These are phyloP conservation scores for Emergomyces pasteurianus DNA, from an alignment of 2,329 filamentous ascomycete genomes.

Conservation along the genomic window DNA sequence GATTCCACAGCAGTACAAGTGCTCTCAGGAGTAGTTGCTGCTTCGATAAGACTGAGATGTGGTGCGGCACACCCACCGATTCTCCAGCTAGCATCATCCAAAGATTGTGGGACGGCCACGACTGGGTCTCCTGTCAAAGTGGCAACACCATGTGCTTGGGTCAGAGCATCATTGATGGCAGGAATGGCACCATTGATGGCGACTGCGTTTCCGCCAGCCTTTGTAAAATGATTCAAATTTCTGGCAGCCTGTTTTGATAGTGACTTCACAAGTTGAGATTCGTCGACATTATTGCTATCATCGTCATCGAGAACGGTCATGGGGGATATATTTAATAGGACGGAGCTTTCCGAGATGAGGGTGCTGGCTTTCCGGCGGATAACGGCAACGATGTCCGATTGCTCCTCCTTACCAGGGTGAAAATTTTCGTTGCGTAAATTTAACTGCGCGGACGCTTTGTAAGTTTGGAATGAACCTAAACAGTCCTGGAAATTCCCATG, in stretches of 20 bases:
- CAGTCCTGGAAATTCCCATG: conserved; percentile 96
- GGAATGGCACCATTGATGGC: conserved; percentile 82
- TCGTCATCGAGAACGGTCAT: conserved; percentile 70
- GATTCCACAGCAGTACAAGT: conserved; percentile 70
- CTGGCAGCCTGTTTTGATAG: conserved; percentile 61
- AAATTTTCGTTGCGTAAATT: conserved; percentile 85
- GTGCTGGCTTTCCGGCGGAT: conserved; percentile 75
- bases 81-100: conserved; percentile 89
- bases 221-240: conserved; percentile 56
- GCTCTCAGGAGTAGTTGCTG: conserved; percentile 56
- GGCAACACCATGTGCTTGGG: conserved; percentile 66
- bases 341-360: conserved; percentile 67
- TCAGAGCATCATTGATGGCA: conserved; percentile 78
- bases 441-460: conserved; percentile 79
- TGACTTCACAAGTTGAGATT: conserved; percentile 62
- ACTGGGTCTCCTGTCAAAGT: conserved; percentile 74
- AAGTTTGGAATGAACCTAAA: conserved; percentile 90
- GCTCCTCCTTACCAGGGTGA: conserved; percentile 78
- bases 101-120: conserved; percentile 64
- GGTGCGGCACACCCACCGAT: conserved; percentile 83
- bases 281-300: conserved; percentile 57
- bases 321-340: conserved; percentile 74
- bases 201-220: conserved; percentile 62
- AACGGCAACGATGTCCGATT: conserved; percentile 80
- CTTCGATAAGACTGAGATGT: conserved; percentile 71